Evolutionary conservation across 345 rosid genomes (phyloP).

Genomic region (Eutrema yunnanense): DNA sequence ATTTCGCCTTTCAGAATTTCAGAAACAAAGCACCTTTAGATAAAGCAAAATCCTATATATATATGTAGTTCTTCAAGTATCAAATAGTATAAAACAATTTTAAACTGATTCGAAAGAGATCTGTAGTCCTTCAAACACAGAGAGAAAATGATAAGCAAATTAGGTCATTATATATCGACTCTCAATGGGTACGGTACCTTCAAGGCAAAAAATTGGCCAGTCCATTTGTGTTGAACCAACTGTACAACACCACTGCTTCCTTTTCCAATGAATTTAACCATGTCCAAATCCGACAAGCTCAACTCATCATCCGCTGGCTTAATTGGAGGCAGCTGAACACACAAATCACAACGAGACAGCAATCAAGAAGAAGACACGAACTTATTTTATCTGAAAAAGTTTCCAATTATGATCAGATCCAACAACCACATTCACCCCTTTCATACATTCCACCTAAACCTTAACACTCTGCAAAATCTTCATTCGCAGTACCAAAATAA

Average conservation of each 20-base stretch:
- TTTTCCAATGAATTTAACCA: conserved; percentile 80
- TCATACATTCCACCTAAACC: background rate
- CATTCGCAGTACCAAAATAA: no score
- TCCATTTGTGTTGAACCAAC: conserved; percentile 95
- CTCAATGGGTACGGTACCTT: conserved; percentile 58
- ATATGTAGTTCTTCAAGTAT: no score
- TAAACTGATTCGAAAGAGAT: background rate
- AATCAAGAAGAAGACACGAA: background rate
- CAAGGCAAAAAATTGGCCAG: conserved; percentile 80
- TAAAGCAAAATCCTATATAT: background rate
- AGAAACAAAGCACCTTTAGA: background rate
- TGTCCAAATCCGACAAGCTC: conserved; percentile 68
- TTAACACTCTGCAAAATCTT: background rate
- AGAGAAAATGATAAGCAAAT: background rate
- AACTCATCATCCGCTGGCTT: conserved; percentile 66
- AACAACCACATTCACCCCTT: background rate
- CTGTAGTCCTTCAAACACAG: background rate
- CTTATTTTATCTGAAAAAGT: background rate
- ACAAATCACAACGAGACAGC: background rate
- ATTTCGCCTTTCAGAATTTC: background rate
- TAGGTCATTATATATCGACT: background rate
- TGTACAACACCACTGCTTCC: conserved; percentile 94
- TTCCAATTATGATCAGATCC: conserved; percentile 6
- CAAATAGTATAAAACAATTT: no score
- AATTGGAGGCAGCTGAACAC: conserved; percentile 60